These are phyloP conservation scores for Rusavskia elegans DNA, from an alignment of 495 filamentous ascomycete genomes.

Conservation along the genomic window DNA sequence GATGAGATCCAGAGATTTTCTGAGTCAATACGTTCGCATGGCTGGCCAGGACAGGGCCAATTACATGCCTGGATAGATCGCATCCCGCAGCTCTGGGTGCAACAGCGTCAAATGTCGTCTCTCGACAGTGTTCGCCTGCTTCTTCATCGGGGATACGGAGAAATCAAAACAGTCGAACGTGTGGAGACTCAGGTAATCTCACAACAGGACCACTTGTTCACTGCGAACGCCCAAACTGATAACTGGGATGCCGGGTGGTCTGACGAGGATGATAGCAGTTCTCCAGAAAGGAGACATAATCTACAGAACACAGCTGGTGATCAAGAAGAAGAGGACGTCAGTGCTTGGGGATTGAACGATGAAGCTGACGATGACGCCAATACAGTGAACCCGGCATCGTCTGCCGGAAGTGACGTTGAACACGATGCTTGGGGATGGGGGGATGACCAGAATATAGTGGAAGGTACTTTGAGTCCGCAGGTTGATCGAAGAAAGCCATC, in stretches of 20 bases:
- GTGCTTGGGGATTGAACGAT: slow-evolving; percentile 49
- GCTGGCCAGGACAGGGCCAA: slow-evolving; percentile 52
- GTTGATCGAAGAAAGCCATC: slow-evolving; percentile 2
- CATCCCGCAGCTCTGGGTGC: slow-evolving; percentile 69
- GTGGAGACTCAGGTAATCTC: slow-evolving; percentile 70
- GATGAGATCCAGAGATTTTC: slow-evolving; percentile 46
- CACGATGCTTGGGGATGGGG: slow-evolving; percentile 59
- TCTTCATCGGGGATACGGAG: slow-evolving; percentile 44
- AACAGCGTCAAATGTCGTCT: slow-evolving; percentile 62
- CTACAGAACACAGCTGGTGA: slow-evolving; percentile 1
- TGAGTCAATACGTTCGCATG: slow-evolving; percentile 38
- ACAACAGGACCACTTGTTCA: slow-evolving; percentile 45
- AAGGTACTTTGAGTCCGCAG: slow-evolving; percentile 7
- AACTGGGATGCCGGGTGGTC: slow-evolving; percentile 71
- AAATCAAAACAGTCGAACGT: slow-evolving; percentile 54
- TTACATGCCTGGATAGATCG: slow-evolving; percentile 67
- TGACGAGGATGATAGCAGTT: slow-evolving; percentile 29
- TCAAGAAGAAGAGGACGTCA: slow-evolving; percentile 46
- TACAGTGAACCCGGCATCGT: slow-evolving; percentile 1
- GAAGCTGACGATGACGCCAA: slow-evolving; percentile 21
- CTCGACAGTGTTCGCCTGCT: slow-evolving; percentile 57
- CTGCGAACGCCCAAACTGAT: slow-evolving; percentile 35
- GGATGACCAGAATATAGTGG: slow-evolving; percentile 36
- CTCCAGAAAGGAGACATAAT: slow-evolving; percentile 12
- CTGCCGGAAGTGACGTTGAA: slow-evolving; percentile 27